These are phyloP conservation scores for Coccinonectria pachysandricola DNA, from an alignment of 2,329 filamentous ascomycete genomes.

Conservation along the genomic window DNA sequence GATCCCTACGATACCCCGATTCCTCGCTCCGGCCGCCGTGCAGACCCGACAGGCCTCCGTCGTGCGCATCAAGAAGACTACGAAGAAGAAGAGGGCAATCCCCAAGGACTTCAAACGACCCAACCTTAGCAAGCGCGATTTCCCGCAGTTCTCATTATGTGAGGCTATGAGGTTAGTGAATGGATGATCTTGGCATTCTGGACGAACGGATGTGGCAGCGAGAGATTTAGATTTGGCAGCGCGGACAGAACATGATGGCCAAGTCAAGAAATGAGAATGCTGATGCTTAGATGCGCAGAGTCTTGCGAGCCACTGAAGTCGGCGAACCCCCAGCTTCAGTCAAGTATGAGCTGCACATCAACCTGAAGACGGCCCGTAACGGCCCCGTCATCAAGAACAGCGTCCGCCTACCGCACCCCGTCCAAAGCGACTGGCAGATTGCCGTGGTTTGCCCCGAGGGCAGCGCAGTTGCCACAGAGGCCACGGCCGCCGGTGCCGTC, in stretches of 20 bases:
- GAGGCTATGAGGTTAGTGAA: conserved; percentile 83
- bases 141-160: conserved; percentile 63
- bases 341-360: conserved; percentile 86
- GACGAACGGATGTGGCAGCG: neutral
- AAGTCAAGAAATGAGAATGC: too few species aligned
- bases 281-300: too few species aligned
- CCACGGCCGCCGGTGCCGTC: conserved; percentile 66
- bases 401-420: conserved; percentile 77
- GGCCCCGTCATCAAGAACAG: conserved; percentile 81
- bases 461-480: conserved; percentile 62
- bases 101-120: conserved; percentile 59
- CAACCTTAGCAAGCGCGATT: conserved; percentile 53
- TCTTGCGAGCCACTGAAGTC: conserved; percentile 86
- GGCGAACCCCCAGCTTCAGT: conserved; percentile 60
- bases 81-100: conserved; percentile 45
- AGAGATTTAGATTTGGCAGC: neutral
- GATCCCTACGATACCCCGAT: conserved; percentile 34
- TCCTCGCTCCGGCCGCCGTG: conserved; percentile 34
- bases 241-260: conserved; percentile 2
- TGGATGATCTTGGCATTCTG: neutral
- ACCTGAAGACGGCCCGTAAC: conserved; percentile 73
- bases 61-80: conserved; percentile 39
- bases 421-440: conserved; percentile 80
- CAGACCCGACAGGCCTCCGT: conserved; percentile 33
- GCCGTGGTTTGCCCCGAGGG: conserved; percentile 85